Conservation (phyloP, 1,139 yeast species). For the Blastobotrys aristatus region DNA sequence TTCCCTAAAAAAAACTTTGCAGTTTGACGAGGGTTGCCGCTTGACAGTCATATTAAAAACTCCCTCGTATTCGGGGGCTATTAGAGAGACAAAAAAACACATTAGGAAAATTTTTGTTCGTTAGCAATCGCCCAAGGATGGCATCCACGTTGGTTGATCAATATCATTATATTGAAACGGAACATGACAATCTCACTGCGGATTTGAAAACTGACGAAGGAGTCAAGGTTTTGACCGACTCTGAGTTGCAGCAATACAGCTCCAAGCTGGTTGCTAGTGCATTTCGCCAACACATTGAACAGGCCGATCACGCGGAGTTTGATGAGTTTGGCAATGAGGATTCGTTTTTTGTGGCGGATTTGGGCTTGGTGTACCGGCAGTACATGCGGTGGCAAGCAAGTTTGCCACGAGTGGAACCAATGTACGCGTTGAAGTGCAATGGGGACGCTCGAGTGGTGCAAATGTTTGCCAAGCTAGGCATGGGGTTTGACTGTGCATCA, state of each 20-base stretch:
- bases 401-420: slow-evolving; percentile 75
- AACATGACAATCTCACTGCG: neutral
- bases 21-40: slow-evolving; percentile 29
- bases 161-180: neutral
- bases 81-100: neutral
- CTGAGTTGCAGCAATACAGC: slow-evolving; percentile 3
- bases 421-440: slow-evolving; percentile 93
- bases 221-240: neutral
- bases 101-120: neutral
- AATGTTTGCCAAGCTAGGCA: slow-evolving; percentile 55
- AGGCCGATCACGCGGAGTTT: slow-evolving; percentile 48
- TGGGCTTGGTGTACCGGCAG: slow-evolving; percentile 64
- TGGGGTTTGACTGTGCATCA: slow-evolving; percentile 92
- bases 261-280: slow-evolving; percentile 25
- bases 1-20: too few relatives aligned
- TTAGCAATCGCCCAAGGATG: neutral
- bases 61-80: slow-evolving; percentile 23
- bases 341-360: slow-evolving; percentile 84
- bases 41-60: slow-evolving; percentile 19
- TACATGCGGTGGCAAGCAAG: slow-evolving; percentile 53
- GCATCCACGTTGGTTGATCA: slow-evolving; percentile 8
- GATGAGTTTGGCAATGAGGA: slow-evolving; percentile 79
- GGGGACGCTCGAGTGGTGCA: slow-evolving; percentile 59
- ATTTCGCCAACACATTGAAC: slow-evolving; percentile 26
- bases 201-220: neutral